Percentiles rank a stretch among this genome's conserved stretches.
phyloP scores from a whole-genome alignment of 106 monocot species.

The Phalaenopsis equestris region DNA sequence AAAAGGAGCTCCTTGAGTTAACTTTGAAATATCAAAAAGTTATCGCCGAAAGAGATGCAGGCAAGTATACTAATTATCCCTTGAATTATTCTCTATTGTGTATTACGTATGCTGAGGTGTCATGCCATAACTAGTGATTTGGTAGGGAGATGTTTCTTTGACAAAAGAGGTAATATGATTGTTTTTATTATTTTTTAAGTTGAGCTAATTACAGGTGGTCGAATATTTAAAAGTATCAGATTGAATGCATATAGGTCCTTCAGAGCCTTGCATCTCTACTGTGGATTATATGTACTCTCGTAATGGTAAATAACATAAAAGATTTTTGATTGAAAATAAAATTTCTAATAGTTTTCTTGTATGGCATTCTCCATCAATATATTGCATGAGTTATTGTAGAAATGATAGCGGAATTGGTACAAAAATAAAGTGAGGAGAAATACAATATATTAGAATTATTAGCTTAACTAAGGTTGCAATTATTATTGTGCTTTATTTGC shows the following conservation, averaged over 20 bases:
- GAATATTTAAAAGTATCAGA: neutral
- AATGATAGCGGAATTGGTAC: no score
- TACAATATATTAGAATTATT: no score
- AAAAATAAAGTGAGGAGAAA: no score
- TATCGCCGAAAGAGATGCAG: constrained; percentile 88
- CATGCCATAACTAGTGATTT: neutral
- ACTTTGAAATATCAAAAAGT: constrained; percentile 77
- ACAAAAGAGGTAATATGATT: neutral
- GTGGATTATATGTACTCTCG: neutral
- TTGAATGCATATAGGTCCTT: neutral
- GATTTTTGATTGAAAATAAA: no score
- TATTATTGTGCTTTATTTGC: no score
- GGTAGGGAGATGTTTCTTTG: neutral
- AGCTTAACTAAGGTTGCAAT: no score
- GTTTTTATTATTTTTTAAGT: neutral
- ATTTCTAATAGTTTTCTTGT: neutral
- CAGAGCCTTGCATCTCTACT: neutral
- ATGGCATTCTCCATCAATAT: neutral
- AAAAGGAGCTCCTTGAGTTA: constrained; percentile 73
- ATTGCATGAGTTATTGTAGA: no score
- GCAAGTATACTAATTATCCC: constrained; percentile 21
- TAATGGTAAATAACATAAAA: neutral
- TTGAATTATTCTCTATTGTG: neutral
- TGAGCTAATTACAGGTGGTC: neutral
- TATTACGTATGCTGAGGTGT: neutral